Evolutionary conservation across 257 asterid genomes (phyloP), one percentile per base, ranked within the genome.

Genomic region (Solanum rostratum): DNA sequence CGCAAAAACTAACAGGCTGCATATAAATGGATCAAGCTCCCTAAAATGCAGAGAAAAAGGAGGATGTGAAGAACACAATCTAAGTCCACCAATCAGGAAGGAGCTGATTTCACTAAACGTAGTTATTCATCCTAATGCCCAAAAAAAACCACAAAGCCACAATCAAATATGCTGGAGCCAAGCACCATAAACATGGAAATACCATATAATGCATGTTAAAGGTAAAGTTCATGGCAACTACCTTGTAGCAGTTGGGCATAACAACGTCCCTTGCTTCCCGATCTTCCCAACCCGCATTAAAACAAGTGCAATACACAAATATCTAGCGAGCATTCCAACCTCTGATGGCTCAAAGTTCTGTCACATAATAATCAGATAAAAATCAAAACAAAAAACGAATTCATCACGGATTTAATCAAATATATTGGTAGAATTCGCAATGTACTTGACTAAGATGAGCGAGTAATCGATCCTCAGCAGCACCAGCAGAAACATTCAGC

Each of bases 261-360:
- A 66, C 71, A 91, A 84, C 14, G 89, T 85, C 86, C 98, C 96
- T 86, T 90, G 93, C 91, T 93, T 93, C 87, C 84, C 82, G 85
- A 96, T 92, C 93, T 89, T 96, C 80, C 99, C 99, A 46, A 94
- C 97, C 1, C 99, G 98, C 85, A 96, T 84, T 53, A 98, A 93
- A 82, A 96, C 99, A 59, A 96, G 92, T 55, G 99, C 98, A 57
- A 92, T 88, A 85, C 99, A 94, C 93, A 96, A 87, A 89, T 97
- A 96, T 88, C 98, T 92, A 13, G 96, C 98, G 18, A 96, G 90
- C 92, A 92, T 60, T 69, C 97, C 98, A 87, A 96, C 98, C 88
- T 96, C 99, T 7, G 97, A 87, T 46, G 97, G 97, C 86, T 96
- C 97, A 86, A 96, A 96, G 84, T 96, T 93, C 99, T 96, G 89